These are phyloP conservation scores for Pichia inconspicua DNA, from an alignment of 1,139 yeast genomes.

Conservation along the genomic window DNA sequence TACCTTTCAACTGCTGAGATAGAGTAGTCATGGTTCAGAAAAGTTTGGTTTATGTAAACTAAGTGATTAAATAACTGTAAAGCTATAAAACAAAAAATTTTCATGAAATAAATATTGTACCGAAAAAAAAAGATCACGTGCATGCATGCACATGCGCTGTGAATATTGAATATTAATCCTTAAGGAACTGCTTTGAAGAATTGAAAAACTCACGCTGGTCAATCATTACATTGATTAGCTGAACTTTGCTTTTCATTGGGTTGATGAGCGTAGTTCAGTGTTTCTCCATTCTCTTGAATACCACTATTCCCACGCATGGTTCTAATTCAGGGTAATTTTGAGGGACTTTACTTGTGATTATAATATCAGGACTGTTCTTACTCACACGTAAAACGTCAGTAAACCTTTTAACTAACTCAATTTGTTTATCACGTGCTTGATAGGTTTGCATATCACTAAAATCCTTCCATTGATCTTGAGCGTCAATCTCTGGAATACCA, in stretches of 20 bases:
- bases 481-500: constrained; percentile 12
- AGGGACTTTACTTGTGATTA: constrained; percentile 15
- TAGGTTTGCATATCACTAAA: constrained; percentile 13
- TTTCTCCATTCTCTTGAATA: constrained; percentile 12
- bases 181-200: too few species aligned
- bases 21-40: constrained; percentile 38
- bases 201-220: too few species aligned
- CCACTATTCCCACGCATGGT: constrained; percentile 17
- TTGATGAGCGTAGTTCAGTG: too few species aligned
- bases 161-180: too few species aligned
- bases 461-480: constrained; percentile 20
- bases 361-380: constrained; percentile 20
- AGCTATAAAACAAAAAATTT: neutral
- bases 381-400: constrained; percentile 14
- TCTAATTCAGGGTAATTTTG: constrained; percentile 14
- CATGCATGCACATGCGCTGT: too few species aligned
- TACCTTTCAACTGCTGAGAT: constrained; percentile 73
- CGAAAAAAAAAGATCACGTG: too few species aligned
- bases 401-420: constrained; percentile 15
- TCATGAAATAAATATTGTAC: too few species aligned
- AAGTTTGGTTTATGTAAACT: neutral
- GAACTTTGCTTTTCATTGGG: too few species aligned
- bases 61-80: neutral
- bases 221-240: too few species aligned
- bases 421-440: constrained; percentile 8